These are phyloP conservation scores for Backusella morwellensis DNA, from an alignment of 192 early-diverging fungal genomes.

Conservation along the genomic window DNA sequence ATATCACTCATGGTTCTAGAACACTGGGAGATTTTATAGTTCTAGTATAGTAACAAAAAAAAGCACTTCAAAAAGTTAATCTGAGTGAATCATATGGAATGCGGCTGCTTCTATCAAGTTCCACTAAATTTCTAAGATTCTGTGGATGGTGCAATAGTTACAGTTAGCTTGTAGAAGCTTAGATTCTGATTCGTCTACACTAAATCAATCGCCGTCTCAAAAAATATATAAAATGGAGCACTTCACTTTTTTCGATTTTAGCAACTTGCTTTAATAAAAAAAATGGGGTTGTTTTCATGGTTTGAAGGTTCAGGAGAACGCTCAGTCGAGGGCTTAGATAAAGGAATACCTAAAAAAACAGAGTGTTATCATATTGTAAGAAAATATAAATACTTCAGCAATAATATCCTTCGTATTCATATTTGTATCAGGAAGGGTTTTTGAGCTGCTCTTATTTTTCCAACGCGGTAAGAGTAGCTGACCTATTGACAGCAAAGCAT, in stretches of 20 bases:
- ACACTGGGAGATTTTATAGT: background rate
- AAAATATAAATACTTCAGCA: background rate
- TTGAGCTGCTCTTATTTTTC: slow-evolving; percentile 40
- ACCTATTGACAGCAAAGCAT: slow-evolving; percentile 26
- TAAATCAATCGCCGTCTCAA: background rate
- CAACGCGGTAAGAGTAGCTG: slow-evolving; percentile 33
- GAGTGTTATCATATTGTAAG: slow-evolving; percentile 36
- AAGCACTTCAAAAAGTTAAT: too few species aligned
- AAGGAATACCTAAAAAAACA: slow-evolving; percentile 26
- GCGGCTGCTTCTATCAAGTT: too few species aligned
- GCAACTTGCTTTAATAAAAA: background rate
- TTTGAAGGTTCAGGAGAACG: background rate
- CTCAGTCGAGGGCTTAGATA: background rate
- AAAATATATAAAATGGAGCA: background rate
- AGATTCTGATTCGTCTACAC: background rate
- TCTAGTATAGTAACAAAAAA: background rate
- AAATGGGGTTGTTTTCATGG: slow-evolving; percentile 26
- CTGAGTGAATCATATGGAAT: too few species aligned
- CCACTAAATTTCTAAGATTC: background rate
- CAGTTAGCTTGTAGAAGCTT: background rate
- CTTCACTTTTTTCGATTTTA: background rate
- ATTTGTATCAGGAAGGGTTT: slow-evolving; percentile 39
- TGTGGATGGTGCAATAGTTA: background rate
- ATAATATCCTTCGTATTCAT: background rate
- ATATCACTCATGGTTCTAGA: background rate